Evolutionary conservation across 1,139 yeast genomes (phyloP).

Genomic region (Candida gigantensis): DNA sequence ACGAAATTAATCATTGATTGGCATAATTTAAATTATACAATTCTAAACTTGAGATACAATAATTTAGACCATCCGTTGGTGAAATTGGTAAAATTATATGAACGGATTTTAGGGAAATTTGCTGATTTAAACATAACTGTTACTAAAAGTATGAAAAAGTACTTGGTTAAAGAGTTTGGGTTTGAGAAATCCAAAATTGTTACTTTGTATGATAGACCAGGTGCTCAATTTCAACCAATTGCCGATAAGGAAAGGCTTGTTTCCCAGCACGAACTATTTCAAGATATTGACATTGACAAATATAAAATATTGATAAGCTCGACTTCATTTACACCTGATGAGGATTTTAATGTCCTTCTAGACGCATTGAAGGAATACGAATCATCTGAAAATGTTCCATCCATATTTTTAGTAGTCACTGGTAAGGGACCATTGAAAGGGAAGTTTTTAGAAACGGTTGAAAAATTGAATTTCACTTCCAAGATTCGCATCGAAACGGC

Average conservation of each 20-base stretch:
- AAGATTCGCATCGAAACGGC: conserved; percentile 59
- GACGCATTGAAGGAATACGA: conserved; percentile 70
- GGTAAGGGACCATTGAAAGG: conserved; percentile 89
- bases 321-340: conserved; percentile 96
- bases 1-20: conserved; percentile 81
- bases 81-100: conserved; percentile 56
- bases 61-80: conserved; percentile 65
- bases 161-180: conserved; percentile 56
- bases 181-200: conserved; percentile 35
- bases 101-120: conserved; percentile 55
- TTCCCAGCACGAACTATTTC: conserved; percentile 34
- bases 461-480: conserved; percentile 40
- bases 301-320: conserved; percentile 77
- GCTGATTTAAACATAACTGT: conserved; percentile 75
- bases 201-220: conserved; percentile 76
- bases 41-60: conserved; percentile 65
- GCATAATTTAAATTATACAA: conserved; percentile 93
- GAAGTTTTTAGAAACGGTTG: conserved; percentile 48
- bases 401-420: conserved; percentile 70
- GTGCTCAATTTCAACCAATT: conserved; percentile 60
- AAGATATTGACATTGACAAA: conserved; percentile 25
- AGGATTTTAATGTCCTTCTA: conserved; percentile 71
- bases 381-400: conserved; percentile 36
- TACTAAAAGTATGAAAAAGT: conserved; percentile 69
- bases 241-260: conserved; percentile 14